Percentiles rank a stretch among this genome's conserved stretches.
Conservation (phyloP, 345 rosid species). For the Kandelia obovata region DNA sequence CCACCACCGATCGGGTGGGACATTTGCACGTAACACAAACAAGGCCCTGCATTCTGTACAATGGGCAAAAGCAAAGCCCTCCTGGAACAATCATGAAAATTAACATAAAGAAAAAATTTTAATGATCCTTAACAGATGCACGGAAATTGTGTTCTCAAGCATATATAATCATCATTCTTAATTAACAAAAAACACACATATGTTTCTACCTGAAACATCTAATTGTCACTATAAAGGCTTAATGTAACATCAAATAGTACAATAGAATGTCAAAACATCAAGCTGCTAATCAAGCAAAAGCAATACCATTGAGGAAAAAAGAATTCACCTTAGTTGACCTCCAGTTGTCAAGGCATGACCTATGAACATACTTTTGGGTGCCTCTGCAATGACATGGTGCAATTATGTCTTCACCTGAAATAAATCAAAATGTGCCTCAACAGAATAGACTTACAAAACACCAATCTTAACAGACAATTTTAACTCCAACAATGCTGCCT, state of each 20-base stretch:
- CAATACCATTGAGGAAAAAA: conserved; percentile 2
- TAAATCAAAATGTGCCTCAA: conserved; percentile 16
- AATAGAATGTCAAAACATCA: background rate
- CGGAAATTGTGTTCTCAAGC: background rate
- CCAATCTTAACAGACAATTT: background rate
- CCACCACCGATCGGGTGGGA: conserved; percentile 99
- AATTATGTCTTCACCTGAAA: conserved; percentile 86
- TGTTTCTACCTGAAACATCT: background rate
- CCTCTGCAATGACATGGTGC: conserved; percentile 98
- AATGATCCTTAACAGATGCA: conserved; percentile 10
- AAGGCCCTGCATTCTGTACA: conserved; percentile 97
- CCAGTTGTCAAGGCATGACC: conserved; percentile 98
- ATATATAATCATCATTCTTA: background rate
- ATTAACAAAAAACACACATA: conserved; percentile 2
- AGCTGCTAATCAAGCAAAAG: conserved; percentile 14
- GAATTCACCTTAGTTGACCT: conserved; percentile 86
- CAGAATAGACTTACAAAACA: conserved; percentile 11
- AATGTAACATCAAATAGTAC: background rate
- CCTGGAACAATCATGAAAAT: conserved; percentile 46
- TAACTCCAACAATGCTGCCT: conserved; percentile 1
- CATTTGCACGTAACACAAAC: conserved; percentile 88
- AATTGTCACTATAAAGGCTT: background rate
- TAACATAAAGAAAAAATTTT: conserved; percentile 1
- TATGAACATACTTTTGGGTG: conserved; percentile 95
- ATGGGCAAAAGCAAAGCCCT: conserved; percentile 99